Evolutionary conservation across 108 stramenopile genomes (phyloP), one percentile per base, ranked within the genome.

Genomic region (Phaeodactylum tricornutum): DNA sequence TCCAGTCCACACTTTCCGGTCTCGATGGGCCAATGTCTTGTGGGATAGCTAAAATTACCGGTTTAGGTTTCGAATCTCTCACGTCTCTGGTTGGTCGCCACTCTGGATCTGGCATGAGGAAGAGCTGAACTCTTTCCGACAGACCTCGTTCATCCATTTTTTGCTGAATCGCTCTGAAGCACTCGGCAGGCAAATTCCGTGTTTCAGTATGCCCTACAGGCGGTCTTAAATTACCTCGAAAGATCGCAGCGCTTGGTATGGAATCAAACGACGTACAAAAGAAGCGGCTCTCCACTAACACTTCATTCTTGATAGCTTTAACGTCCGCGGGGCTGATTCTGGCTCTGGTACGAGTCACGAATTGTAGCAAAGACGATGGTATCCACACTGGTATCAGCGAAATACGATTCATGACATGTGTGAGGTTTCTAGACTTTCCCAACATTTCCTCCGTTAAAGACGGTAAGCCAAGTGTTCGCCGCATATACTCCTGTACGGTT

Each of bases 361-460:
- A 87, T 4, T 70, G 64, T 28, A 79, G 47, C 19, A 82, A 48
- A 0, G 74, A 50, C 4, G 62, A 49, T 19, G 81, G 85, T 1
- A 87, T 37, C 85, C 85, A 87, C 27, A 62, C 8, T 4, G 85
- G 81, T 20, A 77, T 59, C 34, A 74, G 54, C n/a, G 67, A 39
- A 0, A 77, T 44, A 21, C 60, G 37, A 29, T 70, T 62, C 54
- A 70, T 66, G 20, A 48, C 19, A 2, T 32, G 3, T 29, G 40
- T 44, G 12, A 37, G 37, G 21, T 58, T 57, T 6, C 26, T 26
- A n/a, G 43, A 56, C 4, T 40, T 57, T 31, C 19, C 24, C n/a
- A n/a, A n/a, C n/a, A n/a, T n/a, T 25, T 14, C 17, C 8, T 26
- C 24, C 1, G 25, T 19, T 3, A 23, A 7, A 1, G 7, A 4